Conservation (phyloP, 2,329 filamentous ascomycete genomes). For the Sordariomycetes sp. region DNA sequence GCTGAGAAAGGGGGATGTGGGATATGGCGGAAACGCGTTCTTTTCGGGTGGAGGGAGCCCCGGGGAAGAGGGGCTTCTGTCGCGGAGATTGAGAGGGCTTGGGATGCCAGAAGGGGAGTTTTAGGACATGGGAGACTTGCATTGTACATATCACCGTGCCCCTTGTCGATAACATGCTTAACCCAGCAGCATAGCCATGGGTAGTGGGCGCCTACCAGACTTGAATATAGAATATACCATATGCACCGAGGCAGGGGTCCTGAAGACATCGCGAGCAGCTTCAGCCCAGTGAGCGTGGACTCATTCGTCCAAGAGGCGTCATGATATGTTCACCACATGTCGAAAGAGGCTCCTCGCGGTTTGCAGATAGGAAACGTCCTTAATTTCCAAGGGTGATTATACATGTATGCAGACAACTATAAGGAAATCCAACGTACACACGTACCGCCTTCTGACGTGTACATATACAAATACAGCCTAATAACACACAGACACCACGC, state of each 20-base stretch:
- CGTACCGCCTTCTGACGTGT: not conserved
- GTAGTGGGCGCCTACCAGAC: not conserved
- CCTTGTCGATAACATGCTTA: not conserved
- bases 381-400: not conserved
- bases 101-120: constrained; percentile 25
- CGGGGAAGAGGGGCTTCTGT: constrained; percentile 57
- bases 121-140: not conserved
- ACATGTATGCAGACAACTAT: not conserved
- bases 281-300: not conserved
- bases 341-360: no score
- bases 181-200: not conserved
- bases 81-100: constrained; percentile 54
- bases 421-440: not conserved
- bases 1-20: constrained; percentile 52
- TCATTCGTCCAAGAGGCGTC: no score
- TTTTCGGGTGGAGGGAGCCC: constrained; percentile 22
- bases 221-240: not conserved
- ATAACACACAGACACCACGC: not conserved
- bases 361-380: not conserved
- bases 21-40: constrained; percentile 50
- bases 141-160: not conserved
- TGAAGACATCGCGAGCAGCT: not conserved
- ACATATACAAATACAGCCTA: not conserved
- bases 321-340: no score
- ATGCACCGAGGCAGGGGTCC: not conserved